A percentile compares a stretch with the other conserved stretches of the same genome.
Evolutionary conservation across 441 rosid genomes (phyloP).

Genomic region (Mallotus japonicus): DNA sequence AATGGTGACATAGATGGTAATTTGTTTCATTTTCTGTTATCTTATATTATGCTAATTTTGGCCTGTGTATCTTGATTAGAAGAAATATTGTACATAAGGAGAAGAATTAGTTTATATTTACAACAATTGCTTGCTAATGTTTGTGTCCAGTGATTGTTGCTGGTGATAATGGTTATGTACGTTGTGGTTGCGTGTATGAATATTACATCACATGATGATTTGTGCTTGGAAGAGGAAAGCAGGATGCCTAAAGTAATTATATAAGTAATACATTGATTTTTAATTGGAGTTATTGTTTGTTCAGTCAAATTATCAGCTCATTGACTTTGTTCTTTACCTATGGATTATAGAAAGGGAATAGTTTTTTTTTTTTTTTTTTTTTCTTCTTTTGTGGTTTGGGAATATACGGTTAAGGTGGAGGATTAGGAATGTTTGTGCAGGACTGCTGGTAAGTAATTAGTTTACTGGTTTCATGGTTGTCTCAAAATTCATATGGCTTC

Average conservation of each 20-base stretch:
- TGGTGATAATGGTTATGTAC: background rate
- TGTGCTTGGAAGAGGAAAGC: background rate
- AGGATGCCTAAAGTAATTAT: background rate
- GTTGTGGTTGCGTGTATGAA: background rate
- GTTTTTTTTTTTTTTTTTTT: background rate
- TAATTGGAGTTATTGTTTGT: background rate
- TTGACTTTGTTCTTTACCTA: background rate
- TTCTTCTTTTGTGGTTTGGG: background rate
- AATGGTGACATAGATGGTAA: slow-evolving; percentile 41
- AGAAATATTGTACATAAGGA: no score
- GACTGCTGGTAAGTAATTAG: background rate
- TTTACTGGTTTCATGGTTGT: background rate
- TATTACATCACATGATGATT: background rate
- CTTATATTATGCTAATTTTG: no score
- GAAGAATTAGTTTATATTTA: no score
- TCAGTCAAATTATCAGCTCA: background rate
- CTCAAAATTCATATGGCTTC: background rate
- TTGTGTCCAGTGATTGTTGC: background rate
- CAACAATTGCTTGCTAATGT: no score
- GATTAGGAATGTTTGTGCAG: background rate
- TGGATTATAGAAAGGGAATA: background rate
- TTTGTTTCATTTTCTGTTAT: background rate
- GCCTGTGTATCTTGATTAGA: no score
- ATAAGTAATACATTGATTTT: background rate
- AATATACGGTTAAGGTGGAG: background rate